These are phyloP conservation scores for Penicillium capsulatum DNA, from an alignment of 2,329 filamentous ascomycete genomes.

Conservation along the genomic window DNA sequence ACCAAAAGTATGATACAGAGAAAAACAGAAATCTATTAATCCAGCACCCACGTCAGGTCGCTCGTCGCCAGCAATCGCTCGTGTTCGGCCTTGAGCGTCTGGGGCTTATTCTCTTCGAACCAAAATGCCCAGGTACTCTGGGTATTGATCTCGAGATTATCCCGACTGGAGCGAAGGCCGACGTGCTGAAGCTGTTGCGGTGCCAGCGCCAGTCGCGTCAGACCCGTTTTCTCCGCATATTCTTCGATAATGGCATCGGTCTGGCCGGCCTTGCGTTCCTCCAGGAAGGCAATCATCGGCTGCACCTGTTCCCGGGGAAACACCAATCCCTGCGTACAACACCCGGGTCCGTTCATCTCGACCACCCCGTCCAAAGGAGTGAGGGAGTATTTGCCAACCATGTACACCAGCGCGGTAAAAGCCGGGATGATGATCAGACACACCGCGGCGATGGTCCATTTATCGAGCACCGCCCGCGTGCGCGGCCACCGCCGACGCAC, in stretches of 20 bases:
- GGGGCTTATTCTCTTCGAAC: conserved; percentile 25
- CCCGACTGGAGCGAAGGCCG: conserved; percentile 23
- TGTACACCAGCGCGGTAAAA: conserved; percentile 21
- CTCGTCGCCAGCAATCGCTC: conserved; percentile 7
- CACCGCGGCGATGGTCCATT: conserved; percentile 16
- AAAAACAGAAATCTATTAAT: neutral
- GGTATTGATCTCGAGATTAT: conserved; percentile 25
- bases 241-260: conserved; percentile 28
- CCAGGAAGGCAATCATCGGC: conserved; percentile 16
- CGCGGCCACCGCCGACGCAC: conserved; percentile 12
- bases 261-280: conserved; percentile 15
- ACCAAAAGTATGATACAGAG: neutral
- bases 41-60: conserved; percentile 3
- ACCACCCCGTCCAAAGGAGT: conserved; percentile 22
- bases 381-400: conserved; percentile 27
- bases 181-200: conserved; percentile 29
- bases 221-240: conserved; percentile 16
- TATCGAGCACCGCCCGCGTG: conserved; percentile 12
- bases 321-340: conserved; percentile 34
- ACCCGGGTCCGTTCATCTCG: conserved; percentile 28
- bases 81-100: conserved; percentile 18
- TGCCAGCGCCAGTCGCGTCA: conserved; percentile 15
- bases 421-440: conserved; percentile 20
- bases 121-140: conserved; percentile 29
- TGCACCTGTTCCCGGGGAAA: conserved; percentile 24